phyloP scores from a whole-genome alignment of 306 rosid species.

The Geum urbanum region DNA sequence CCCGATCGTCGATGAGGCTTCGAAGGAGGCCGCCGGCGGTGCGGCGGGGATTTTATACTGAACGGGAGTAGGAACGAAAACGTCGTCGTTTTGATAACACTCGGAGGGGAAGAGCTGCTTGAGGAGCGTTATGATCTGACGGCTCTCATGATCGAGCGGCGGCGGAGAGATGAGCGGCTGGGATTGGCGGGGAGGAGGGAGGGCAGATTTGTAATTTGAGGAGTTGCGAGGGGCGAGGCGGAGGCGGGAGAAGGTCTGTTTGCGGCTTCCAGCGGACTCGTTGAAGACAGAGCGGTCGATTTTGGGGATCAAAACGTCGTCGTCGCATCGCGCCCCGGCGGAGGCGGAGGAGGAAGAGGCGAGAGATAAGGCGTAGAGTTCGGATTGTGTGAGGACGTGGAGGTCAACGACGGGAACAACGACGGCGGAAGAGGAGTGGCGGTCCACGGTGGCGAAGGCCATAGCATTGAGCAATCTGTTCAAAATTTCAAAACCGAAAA shows the following conservation, averaged over 20 bases:
- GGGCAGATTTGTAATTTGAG: slow-evolving; percentile 22
- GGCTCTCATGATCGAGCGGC: slow-evolving; percentile 41
- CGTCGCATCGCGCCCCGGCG: slow-evolving; percentile 22
- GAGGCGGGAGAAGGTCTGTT: slow-evolving; percentile 79
- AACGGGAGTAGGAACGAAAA: slow-evolving; percentile 36
- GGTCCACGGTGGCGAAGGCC: slow-evolving; percentile 39
- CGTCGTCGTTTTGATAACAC: slow-evolving; percentile 5
- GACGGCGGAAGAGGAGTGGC: slow-evolving; percentile 18
- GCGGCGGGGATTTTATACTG: slow-evolving; percentile 24
- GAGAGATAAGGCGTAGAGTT: slow-evolving; percentile 58
- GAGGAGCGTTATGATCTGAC: slow-evolving; percentile 40
- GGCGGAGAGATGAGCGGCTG: slow-evolving; percentile 11
- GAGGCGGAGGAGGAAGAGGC: slow-evolving; percentile 31
- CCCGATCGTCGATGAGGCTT: slow-evolving; percentile 7
- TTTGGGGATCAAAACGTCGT: slow-evolving; percentile 55
- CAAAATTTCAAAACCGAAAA: neutral
- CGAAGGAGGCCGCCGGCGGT: slow-evolving; percentile 11
- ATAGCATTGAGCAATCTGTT: slow-evolving; percentile 30
- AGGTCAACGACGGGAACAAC: slow-evolving; percentile 60
- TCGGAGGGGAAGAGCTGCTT: slow-evolving; percentile 58
- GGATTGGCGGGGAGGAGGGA: slow-evolving; percentile 20
- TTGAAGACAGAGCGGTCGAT: slow-evolving; percentile 90
- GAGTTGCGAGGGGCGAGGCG: slow-evolving; percentile 62
- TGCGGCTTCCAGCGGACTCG: slow-evolving; percentile 92
- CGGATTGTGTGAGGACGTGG: slow-evolving; percentile 65